phyloP scores from a whole-genome alignment of 106 monocot species.

The Ottelia alismoides region DNA sequence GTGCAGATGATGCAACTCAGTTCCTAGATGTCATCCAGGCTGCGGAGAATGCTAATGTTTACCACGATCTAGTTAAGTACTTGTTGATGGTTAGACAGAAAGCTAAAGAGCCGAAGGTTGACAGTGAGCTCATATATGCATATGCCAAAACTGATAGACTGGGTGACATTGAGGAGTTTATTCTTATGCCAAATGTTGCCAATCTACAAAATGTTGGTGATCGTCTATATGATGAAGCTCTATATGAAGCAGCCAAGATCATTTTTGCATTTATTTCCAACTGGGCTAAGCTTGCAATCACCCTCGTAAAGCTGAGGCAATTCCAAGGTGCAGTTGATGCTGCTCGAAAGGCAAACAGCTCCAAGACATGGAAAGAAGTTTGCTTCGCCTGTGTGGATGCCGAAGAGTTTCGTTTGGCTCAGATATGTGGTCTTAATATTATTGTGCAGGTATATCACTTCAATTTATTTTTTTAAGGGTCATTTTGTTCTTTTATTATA shows the following conservation, averaged over 20 bases:
- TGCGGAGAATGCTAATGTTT: constrained; percentile 78
- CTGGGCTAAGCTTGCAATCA: constrained; percentile 89
- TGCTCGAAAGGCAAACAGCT: constrained; percentile 94
- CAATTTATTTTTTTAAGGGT: no score
- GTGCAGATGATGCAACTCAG: constrained; percentile 89
- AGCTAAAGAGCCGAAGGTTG: constrained; percentile 83
- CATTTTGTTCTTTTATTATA: no score
- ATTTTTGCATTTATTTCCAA: constrained; percentile 99
- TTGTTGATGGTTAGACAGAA: constrained; percentile 95
- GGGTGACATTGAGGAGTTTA: constrained; percentile 91
- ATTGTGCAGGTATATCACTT: constrained; percentile 98
- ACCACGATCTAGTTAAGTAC: constrained; percentile 87
- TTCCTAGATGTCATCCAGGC: constrained; percentile 89
- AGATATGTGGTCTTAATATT: constrained; percentile 91
- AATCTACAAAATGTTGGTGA: constrained; percentile 98
- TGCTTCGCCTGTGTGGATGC: constrained; percentile 99
- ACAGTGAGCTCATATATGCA: constrained; percentile 91
- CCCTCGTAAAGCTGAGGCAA: constrained; percentile 82
- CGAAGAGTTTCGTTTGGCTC: constrained; percentile 93
- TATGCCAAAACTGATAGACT: constrained; percentile 95
- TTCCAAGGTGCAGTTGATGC: constrained; percentile 99
- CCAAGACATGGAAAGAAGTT: constrained; percentile 99
- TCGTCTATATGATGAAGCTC: constrained; percentile 71
- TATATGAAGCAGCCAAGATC: constrained; percentile 98
- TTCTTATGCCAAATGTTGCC: constrained; percentile 98